phyloP scores from a whole-genome alignment of 352 stramenopile genomes.

The Phytophthora cactorum region DNA sequence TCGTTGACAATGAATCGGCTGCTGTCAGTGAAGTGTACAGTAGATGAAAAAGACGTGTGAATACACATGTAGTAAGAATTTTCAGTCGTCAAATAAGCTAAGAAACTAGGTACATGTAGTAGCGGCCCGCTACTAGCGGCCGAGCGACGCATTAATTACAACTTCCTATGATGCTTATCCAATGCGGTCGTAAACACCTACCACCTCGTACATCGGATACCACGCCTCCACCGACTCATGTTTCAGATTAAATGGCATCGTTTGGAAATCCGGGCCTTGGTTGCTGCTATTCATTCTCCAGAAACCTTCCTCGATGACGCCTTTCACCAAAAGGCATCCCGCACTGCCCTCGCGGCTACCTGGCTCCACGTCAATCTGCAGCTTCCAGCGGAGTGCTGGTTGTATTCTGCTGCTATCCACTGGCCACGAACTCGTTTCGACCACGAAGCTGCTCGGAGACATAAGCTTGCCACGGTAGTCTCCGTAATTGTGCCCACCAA shows the following conservation, averaged over 20 bases:
- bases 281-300: slow-evolving; percentile 10
- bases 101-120: too few relatives aligned
- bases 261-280: slow-evolving; percentile 13
- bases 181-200: slow-evolving; percentile 26
- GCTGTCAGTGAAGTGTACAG: too few relatives aligned
- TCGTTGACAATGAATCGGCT: too few relatives aligned
- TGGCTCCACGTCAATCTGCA: slow-evolving; percentile 25
- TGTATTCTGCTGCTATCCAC: slow-evolving; percentile 4
- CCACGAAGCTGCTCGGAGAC: slow-evolving; percentile 32
- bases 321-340: slow-evolving; percentile 18
- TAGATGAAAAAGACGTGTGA: too few relatives aligned
- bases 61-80: too few relatives aligned
- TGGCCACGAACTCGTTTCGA: slow-evolving; percentile 44
- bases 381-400: slow-evolving; percentile 29
- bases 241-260: slow-evolving; percentile 22
- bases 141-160: too few relatives aligned
- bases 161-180: slow-evolving; percentile 2
- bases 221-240: slow-evolving; percentile 22
- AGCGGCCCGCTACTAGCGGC: too few relatives aligned
- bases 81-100: too few relatives aligned
- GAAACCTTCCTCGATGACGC: slow-evolving; percentile 22
- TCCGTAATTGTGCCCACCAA: slow-evolving; percentile 42
- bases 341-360: neutral
- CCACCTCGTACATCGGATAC: slow-evolving; percentile 29
- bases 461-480: slow-evolving; percentile 55